Evolutionary conservation across 768 basidiomycete genomes (phyloP), one percentile per base, ranked within the genome.

Genomic region (Suillus variegatus): DNA sequence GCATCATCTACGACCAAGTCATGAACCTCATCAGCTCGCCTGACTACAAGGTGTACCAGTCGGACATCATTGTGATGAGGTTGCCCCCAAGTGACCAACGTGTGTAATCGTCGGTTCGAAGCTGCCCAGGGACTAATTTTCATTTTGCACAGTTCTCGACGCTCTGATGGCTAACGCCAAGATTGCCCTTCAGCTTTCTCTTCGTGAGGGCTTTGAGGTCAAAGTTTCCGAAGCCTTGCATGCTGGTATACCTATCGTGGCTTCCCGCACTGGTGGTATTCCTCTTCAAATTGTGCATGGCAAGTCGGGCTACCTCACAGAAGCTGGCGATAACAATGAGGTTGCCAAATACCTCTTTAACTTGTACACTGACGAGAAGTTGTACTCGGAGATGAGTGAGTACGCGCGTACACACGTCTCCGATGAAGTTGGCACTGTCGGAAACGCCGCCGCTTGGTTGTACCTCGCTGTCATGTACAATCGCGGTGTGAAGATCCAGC

Each of bases 151-250:
- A 89, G 91, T 97, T 60, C 83, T 98, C 65, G 95, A 97, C 69
- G 90, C 91, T 10, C 84, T 97, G 70, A 86, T 97, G 86, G 88
- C 91, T 61, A 96, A 95, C 69, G 85, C 93, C 54, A 90, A 92
- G 81, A 90, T 96, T 65, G 95, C 93, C 5, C 85, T 94, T 58
- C 96, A 98, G 77, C 87, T 98, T 54, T 95, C 93, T 61, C 90
- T 92, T 54, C 90, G 95, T 64, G 96, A 98, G 80, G 96, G 96
- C 36, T 98, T 97, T 79, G 96, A 98, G 74, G 94, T 98, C 79
- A 98, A 98, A 77, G 95, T 96, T 60, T 95, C 94, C 56, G 94
- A 97, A 79, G 94, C 93, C n/a, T 83, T 98, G 61, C 93, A 96
- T 77, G 88, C 93, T 38, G 92, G 92, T 66, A 91, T 92, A 68